phyloP scores from a whole-genome alignment of 768 basidiomycete species.

The Tephrocybe sp. region DNA sequence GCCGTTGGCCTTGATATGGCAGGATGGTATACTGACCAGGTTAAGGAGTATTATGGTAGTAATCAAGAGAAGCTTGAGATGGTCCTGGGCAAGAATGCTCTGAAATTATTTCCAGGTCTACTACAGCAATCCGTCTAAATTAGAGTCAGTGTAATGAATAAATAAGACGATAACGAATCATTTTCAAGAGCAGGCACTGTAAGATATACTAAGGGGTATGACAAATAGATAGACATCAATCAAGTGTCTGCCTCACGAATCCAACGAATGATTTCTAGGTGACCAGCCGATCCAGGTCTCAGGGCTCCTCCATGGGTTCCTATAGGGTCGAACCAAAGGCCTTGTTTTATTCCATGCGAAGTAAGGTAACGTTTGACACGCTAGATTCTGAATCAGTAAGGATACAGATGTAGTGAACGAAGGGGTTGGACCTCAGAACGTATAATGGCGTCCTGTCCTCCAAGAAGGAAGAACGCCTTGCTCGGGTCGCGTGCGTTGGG shows the following conservation, averaged over 20 bases:
- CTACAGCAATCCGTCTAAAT: conserved; percentile 9
- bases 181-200: background rate
- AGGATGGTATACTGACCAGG: conserved; percentile 58
- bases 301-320: conserved; percentile 66
- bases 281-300: conserved; percentile 46
- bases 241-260: conserved; percentile 30
- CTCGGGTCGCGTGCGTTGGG: conserved; percentile 68
- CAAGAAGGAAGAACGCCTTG: conserved; percentile 72
- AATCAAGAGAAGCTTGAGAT: conserved; percentile 37
- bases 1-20: conserved; percentile 57
- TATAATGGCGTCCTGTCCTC: conserved; percentile 81
- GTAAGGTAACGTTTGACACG: conserved; percentile 72
- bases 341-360: conserved; percentile 70
- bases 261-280: conserved; percentile 64
- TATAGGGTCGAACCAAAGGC: conserved; percentile 60
- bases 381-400: conserved; percentile 28
- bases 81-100: conserved; percentile 50
- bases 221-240: background rate
- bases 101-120: conserved; percentile 44
- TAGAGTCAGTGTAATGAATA: background rate
- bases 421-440: conserved; percentile 54
- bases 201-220: background rate
- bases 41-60: conserved; percentile 45
- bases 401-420: background rate
- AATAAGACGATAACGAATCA: background rate